Evolutionary conservation across 2,329 filamentous ascomycete genomes (phyloP).

Genomic region (Botryotinia narcissicola): DNA sequence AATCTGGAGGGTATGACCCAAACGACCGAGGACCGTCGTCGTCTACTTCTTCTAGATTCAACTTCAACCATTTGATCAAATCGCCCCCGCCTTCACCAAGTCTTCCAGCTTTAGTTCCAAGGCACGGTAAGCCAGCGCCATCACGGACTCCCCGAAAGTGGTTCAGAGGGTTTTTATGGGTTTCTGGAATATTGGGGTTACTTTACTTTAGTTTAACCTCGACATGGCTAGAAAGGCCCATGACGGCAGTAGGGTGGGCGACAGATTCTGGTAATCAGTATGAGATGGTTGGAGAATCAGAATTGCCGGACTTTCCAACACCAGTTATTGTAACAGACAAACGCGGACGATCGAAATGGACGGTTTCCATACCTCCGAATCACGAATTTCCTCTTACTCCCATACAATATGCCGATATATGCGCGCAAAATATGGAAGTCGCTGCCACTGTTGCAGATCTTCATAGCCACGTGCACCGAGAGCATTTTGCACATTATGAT

Average conservation of each 20-base stretch:
- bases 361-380: conserved; percentile 70
- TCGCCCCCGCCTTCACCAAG: conserved; percentile 69
- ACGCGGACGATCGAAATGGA: conserved; percentile 69
- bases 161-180: conserved; percentile 47
- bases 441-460: conserved; percentile 55
- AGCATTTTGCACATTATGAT: conserved; percentile 47
- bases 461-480: conserved; percentile 44
- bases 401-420: conserved; percentile 67
- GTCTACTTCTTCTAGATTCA: conserved; percentile 61
- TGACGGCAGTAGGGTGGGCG: conserved; percentile 43
- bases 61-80: conserved; percentile 65
- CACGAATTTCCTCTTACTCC: conserved; percentile 65
- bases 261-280: conserved; percentile 49
- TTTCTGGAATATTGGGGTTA: conserved; percentile 49
- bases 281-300: conserved; percentile 65
- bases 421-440: conserved; percentile 63
- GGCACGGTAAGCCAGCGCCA: conserved; percentile 59
- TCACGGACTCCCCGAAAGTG: conserved; percentile 38
- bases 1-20: conserved; percentile 51
- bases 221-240: conserved; percentile 37
- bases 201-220: conserved; percentile 48
- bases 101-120: conserved; percentile 65
- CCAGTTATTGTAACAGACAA: conserved; percentile 68
- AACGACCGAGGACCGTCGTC: conserved; percentile 54
- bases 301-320: conserved; percentile 68